phyloP scores from a whole-genome alignment of 1,284 basidiomycete species.

The Paramarasmius palmivorus region DNA sequence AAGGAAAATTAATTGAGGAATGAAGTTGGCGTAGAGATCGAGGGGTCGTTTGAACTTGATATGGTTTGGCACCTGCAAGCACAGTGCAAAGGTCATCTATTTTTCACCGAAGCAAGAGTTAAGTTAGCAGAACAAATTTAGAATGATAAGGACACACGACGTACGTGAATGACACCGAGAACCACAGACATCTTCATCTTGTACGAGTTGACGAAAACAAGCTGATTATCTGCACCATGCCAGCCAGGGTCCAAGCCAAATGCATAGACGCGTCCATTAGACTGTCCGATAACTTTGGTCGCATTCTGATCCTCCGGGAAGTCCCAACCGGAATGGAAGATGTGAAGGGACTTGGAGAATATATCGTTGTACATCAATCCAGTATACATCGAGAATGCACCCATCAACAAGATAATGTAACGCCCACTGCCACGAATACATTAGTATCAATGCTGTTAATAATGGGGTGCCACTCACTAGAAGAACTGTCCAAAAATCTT shows the following conservation, averaged over 20 bases:
- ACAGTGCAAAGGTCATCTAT: slow-evolving; percentile 98
- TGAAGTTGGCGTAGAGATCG: slow-evolving; percentile 92
- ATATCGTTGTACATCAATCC: slow-evolving; percentile 99
- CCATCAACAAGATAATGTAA: slow-evolving; percentile 99
- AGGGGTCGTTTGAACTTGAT: slow-evolving; percentile 85
- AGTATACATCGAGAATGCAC: slow-evolving; percentile 92
- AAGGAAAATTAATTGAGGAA: slow-evolving; percentile 97
- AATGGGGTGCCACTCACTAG: slow-evolving; percentile 59
- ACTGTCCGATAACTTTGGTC: slow-evolving; percentile 50
- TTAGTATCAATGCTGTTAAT: slow-evolving; percentile 21
- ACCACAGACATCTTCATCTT: slow-evolving; percentile 99
- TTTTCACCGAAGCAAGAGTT: neutral
- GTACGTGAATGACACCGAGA: slow-evolving; percentile 93
- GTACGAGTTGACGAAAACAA: slow-evolving; percentile 98
- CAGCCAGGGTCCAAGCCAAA: slow-evolving; percentile 96
- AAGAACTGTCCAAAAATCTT: slow-evolving; percentile 93
- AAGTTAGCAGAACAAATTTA: slow-evolving; percentile 13
- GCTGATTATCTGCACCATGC: slow-evolving; percentile 91
- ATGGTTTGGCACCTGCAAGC: slow-evolving; percentile 94
- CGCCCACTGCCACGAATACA: slow-evolving; percentile 65
- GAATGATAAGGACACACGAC: slow-evolving; percentile 30
- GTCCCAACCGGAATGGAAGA: slow-evolving; percentile 90
- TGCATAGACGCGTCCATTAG: slow-evolving; percentile 77
- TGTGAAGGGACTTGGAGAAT: slow-evolving; percentile 90
- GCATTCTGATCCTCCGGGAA: slow-evolving; percentile 54